Evolutionary conservation across 169 alveolate genomes (phyloP).

Genomic region (Theileria orientalis): DNA sequence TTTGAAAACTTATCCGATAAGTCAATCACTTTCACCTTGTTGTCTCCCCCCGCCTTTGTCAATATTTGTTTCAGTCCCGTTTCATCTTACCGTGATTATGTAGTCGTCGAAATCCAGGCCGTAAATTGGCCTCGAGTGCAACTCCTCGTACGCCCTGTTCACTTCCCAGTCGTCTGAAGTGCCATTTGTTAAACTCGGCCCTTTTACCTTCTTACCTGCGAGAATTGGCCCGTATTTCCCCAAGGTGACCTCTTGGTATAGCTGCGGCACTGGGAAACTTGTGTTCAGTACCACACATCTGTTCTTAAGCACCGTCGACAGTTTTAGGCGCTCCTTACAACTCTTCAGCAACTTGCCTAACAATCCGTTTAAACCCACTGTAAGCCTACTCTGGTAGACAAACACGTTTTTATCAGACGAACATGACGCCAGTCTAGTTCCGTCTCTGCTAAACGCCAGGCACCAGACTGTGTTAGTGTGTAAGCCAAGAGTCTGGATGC

Average conservation of each 20-base stretch:
- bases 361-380: background rate
- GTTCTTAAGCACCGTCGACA: background rate
- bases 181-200: no score
- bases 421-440: conserved; percentile 66
- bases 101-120: conserved; percentile 61
- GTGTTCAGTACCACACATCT: background rate
- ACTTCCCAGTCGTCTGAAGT: conserved; percentile 72
- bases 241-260: background rate
- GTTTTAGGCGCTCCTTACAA: background rate
- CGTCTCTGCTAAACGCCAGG: conserved; percentile 66
- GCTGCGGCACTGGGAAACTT: background rate
- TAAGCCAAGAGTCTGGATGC: conserved; percentile 68
- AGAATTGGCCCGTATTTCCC: conserved; percentile 6
- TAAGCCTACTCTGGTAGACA: conserved; percentile 40
- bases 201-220: conserved; percentile 18
- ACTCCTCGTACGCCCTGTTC: conserved; percentile 54
- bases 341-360: conserved; percentile 13
- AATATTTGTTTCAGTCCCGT: background rate
- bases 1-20: conserved; percentile 13
- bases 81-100: conserved; percentile 43
- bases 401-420: conserved; percentile 66
- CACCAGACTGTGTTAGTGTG: conserved; percentile 75
- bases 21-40: conserved; percentile 36
- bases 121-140: conserved; percentile 70
- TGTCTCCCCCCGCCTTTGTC: conserved; percentile 66